These are phyloP conservation scores for Exophiala mesophila DNA, from an alignment of 2,329 filamentous ascomycete genomes.

Conservation along the genomic window DNA sequence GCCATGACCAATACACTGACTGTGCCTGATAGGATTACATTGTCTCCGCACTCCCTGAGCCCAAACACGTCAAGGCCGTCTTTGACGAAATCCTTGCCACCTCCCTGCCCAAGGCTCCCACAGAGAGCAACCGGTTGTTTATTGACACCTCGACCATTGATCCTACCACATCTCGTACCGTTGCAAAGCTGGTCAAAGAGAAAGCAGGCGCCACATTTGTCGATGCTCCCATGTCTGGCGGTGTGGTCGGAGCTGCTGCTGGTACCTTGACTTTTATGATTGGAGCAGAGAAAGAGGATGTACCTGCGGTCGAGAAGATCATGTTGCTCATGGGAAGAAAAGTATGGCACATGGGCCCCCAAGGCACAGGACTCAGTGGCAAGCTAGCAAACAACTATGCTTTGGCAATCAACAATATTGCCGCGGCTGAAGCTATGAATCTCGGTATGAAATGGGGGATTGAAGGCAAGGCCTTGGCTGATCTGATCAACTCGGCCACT, in stretches of 20 bases:
- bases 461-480: conserved; percentile 64
- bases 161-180: conserved; percentile 71
- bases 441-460: conserved; percentile 60
- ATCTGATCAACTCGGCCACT: conserved; percentile 87
- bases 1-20: conserved; percentile 1
- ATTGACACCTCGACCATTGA: conserved; percentile 98
- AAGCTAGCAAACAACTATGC: conserved; percentile 98
- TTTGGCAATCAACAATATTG: conserved; percentile 85
- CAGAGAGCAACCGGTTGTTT: conserved; percentile 65
- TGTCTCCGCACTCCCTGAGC: conserved; percentile 84
- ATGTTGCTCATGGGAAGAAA: conserved; percentile 79
- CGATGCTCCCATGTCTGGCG: conserved; percentile 95
- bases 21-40: conserved; percentile 62
- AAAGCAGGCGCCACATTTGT: conserved; percentile 60
- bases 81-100: conserved; percentile 69
- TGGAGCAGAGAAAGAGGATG: conserved; percentile 58
- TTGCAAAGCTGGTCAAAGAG: conserved; percentile 65
- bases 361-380: conserved; percentile 79
- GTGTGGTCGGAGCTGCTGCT: conserved; percentile 82
- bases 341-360: conserved; percentile 77
- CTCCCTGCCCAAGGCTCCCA: conserved; percentile 46
- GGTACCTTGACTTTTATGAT: conserved; percentile 96
- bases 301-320: conserved; percentile 62
- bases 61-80: conserved; percentile 77
- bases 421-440: conserved; percentile 63